Base-by-base conservation (phyloP, 805 yeast genomes). In the Cyberlindnera saturnus region DNA sequence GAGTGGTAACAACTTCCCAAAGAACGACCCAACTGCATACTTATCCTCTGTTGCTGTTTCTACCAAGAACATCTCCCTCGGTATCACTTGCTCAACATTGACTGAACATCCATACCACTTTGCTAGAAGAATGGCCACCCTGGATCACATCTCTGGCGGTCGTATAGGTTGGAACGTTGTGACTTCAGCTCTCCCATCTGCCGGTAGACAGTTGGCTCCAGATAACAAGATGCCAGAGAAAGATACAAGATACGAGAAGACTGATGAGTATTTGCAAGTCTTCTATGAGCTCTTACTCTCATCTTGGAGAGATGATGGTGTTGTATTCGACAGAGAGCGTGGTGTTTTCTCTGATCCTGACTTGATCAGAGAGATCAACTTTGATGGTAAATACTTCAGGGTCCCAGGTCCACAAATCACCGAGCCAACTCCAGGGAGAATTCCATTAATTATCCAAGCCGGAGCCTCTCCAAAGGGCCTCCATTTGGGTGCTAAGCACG, bases 131-230 rank as follows among this genome's bases (percentile, higher is more conserved):
- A 52, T 68, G 44, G 73, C 74, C n/a, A 71, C 77, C 1, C 56
- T 71, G 41, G 77, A 71, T 45, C 73, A 71, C 42, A 62, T 71
- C 42, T 67, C 74, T 13, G 63, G 63, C 19, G 77, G 76, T 16
- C 63, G 77, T 51, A 54, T 72, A 42, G 77, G 75, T 29, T 71
- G 77, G 77, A 71, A 71, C 51, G 65, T 71, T 32, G 77, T 71
- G 32, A 66, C 74, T 6, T 65, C 74, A 2, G 61, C 65, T 33
- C 53, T 69, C 34, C 73, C 70, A 44, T 61, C 70, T 50, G 75
- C 76, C 6, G 70, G 75, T 6, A 58, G 70, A 51, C 69, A 70
- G 45, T 51, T 69, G 32, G 51, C 69, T 17, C 69, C 67, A 36
- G 67, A 65, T 10, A 64, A 62, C 39, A 43, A 53, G 14, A 56